Evolutionary conservation across 805 yeast genomes (phyloP), one percentile per base, ranked within the genome.

Genomic region (Candida nemodendra): DNA sequence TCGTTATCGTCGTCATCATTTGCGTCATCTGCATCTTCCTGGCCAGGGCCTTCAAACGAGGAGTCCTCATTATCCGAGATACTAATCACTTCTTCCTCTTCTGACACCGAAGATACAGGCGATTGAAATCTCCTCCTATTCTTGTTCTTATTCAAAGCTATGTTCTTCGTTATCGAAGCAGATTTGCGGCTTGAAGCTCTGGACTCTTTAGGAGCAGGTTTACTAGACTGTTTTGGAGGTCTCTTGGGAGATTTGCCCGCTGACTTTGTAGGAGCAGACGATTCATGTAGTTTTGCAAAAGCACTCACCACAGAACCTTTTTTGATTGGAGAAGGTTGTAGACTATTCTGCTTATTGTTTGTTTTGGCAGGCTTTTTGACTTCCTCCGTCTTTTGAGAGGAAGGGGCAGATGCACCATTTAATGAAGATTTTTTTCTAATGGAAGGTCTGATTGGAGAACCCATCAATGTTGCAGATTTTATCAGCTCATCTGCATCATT

Each of bases 401-500:
- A 24, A 18, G 21, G 23, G 13, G 29, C 24, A 2, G 56, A 56
- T 9, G 56, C 44, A 3, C 53, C 54, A 21, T 36, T 45, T 17
- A 46, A n/a, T 1, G 52, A 46, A 4, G 52, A 38, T 15, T 41
- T 33, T 9, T 38, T 46, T 34, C 41, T 50, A 18, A 40, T 39
- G 14, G 31, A 13, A 4, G 53, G 53, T 25, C 44, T 48, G 2
- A 59, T 59, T 1, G 63, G 64, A 7, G 61, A 53, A 1, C 64
- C 64, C 35, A 53, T 42, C n/a, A 39, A 33, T 9, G 56, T 45
- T 2, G 65, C 64, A 2, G 54, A 48, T 27, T 47, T 52, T 12
- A 60, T 61, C 30, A 51, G 44, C 37, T 56, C 63, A 30, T 58
- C 62, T 12, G 58, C 54, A n/a, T 55, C 56, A 17, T 38, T 38